These are phyloP conservation scores for Colletotrichum truncatum DNA, from an alignment of 2,329 filamentous ascomycete genomes.

Conservation along the genomic window DNA sequence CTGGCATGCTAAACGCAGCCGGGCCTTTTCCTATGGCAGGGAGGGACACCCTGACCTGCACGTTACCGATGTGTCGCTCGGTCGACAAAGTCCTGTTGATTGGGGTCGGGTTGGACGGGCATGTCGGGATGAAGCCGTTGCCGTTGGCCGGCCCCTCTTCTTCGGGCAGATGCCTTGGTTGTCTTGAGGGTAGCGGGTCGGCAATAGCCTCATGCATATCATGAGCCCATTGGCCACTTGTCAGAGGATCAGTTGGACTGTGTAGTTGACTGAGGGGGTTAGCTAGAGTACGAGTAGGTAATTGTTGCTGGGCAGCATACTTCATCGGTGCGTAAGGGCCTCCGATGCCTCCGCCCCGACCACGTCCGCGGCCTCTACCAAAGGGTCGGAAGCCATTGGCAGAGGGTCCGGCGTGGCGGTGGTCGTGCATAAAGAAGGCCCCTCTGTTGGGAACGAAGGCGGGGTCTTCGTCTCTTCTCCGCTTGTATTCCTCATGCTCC, in stretches of 20 bases:
- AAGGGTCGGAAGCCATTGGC: constrained; percentile 82
- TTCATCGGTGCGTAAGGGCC: constrained; percentile 68
- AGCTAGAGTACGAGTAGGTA: constrained; percentile 12
- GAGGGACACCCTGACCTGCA: constrained; percentile 83
- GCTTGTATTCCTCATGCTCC: constrained; percentile 91
- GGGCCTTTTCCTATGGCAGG: constrained; percentile 75
- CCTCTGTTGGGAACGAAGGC: constrained; percentile 94
- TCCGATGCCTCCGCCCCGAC: constrained; percentile 63
- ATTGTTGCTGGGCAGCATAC: constrained; percentile 57
- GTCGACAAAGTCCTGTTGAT: constrained; percentile 84
- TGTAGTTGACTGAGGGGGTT: constrained; percentile 49
- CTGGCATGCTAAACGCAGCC: constrained; percentile 77
- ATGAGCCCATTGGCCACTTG: constrained; percentile 86
- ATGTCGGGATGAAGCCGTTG: constrained; percentile 63
- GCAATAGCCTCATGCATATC: constrained; percentile 86
- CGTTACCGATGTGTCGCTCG: constrained; percentile 84
- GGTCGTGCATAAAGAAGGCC: constrained; percentile 97
- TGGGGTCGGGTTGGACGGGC: constrained; percentile 67
- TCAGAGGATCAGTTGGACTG: constrained; percentile 67
- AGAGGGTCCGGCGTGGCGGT: constrained; percentile 79
- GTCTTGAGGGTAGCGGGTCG: constrained; percentile 51
- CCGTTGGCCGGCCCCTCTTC: constrained; percentile 64
- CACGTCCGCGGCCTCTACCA: constrained; percentile 71
- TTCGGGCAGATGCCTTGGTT: constrained; percentile 52
- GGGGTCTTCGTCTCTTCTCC: constrained; percentile 87